Base-by-base conservation (phyloP, 192 early-diverging fungal species). In the Coemansia sp. region DNA sequence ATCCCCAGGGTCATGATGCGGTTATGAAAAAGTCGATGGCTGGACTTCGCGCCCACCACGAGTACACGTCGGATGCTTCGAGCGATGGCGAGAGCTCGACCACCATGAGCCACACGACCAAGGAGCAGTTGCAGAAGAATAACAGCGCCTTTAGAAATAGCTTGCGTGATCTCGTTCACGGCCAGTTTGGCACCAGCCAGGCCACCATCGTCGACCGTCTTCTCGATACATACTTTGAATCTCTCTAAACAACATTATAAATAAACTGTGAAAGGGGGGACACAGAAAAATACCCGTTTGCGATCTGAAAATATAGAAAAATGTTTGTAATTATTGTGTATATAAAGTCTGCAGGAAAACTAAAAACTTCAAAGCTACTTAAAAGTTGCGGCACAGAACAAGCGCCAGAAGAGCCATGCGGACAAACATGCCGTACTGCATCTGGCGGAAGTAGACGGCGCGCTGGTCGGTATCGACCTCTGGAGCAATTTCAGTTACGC, bases 391-490 rank as follows among this genome's bases (percentile, higher is more conserved):
- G 74, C 74, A 70, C 8, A 87, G 72, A n/a, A 92, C 93, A 52
- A 97, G 85, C 40, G 95, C 93, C 59, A 99, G 79, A 26, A 99
- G 83, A 9, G 97, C 95, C 97, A 99, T 99, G 52, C 97, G 88
- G 6, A 98, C 97, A 84, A 91, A 98, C 75, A 99, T 85, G 61
- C 97, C 97, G 82, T 98, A 95, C 26, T 88, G 85, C 97, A 99
- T 98, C 81, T 99, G 97, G 59, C 95, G 84, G 87, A 99, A 99
- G 83, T 99, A 99, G 21, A 94, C 95, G 16, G 97, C 95, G 37
- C 97, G 87, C 74, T 90, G 93, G 74, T 99, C 97, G 65, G 95
- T 96, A 73, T 99, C 97, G 26, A 99, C 96, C 74, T 99, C 96
- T 37, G 92, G 92, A 53, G 94, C 92, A 75, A 99, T 96, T 79